Evolutionary conservation across 2,329 filamentous ascomycete species (phyloP).

Genomic region (Xylariaceae sp.): DNA sequence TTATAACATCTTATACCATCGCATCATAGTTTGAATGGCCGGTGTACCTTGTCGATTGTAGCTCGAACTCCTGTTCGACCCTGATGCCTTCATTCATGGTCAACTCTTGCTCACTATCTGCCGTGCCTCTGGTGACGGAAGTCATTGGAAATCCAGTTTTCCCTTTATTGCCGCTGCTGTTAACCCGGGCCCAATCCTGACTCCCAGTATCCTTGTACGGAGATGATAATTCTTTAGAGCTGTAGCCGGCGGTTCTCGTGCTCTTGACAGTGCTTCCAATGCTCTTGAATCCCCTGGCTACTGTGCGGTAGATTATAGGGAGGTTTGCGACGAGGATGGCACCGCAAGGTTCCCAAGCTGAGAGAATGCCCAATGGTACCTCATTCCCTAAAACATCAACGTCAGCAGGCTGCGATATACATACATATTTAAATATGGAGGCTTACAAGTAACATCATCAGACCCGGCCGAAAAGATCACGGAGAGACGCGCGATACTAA

Average conservation of each 20-base stretch:
- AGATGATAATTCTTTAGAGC: slow-evolving; percentile 5
- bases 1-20: not conserved
- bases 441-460: not conserved
- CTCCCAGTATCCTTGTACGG: slow-evolving; percentile 7
- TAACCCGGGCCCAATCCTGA: slow-evolving; percentile 31
- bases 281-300: slow-evolving; percentile 45
- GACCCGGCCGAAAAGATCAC: not conserved
- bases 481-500: not conserved
- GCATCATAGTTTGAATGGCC: not conserved
- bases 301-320: slow-evolving; percentile 33
- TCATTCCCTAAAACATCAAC: slow-evolving; percentile 29
- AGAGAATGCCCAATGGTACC: slow-evolving; percentile 38
- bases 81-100: slow-evolving; percentile 1
- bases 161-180: slow-evolving; percentile 5
- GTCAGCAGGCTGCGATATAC: not conserved
- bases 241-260: slow-evolving; percentile 8
- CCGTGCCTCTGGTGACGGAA: not conserved
- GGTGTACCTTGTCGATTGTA: slow-evolving; percentile 6
- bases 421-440: not conserved
- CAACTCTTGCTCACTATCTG: slow-evolving; percentile 4
- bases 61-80: slow-evolving; percentile 16
- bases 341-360: slow-evolving; percentile 38
- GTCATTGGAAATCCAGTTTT: not conserved
- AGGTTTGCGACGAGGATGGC: slow-evolving; percentile 39
- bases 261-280: slow-evolving; percentile 19